Base-by-base conservation (phyloP, 2,329 filamentous ascomycete species). In the Aspergillus brunneoviolaceus region DNA sequence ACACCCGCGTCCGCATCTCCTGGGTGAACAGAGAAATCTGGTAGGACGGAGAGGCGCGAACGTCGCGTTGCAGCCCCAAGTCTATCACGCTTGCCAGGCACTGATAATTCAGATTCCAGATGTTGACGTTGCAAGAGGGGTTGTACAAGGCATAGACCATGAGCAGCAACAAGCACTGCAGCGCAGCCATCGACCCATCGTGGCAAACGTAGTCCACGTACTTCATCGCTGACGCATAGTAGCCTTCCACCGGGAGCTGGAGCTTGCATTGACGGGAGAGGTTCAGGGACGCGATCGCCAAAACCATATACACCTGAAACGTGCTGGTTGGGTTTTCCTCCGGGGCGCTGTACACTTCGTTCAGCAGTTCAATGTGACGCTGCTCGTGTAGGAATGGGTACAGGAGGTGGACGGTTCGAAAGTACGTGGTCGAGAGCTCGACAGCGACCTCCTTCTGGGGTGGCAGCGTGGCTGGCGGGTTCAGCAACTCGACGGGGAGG, bases 61-160 rank as follows among this genome's bases (percentile, higher is more conserved):
- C 76, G 54, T 83, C 77, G 23, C 83, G 75, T 57, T 85, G 83
- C 0, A 85, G 68, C 0, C 82, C 83, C 1, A 85, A 65, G 49
- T 85, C 83, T 2, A 85, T 70, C 0, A 83, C 70, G 0, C 79
- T 74, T 1, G 82, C 82, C 10, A 85, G 73, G 45, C 82, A 84
- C 60, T 84, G 82, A 56, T 85, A 85, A 56, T 84, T 83, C 1
- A 85, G 69, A 56, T 82, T 82, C 83, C 83, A 85, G 0, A 82
- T 72, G 58, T 83, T 84, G 4, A 84, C 65, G 0, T 76, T 72
- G 53, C 81, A 77, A 1, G 76, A 79, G 0, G 82, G 79, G 60
- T 78, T 84, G 39, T 84, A 79, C 12, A 85, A 73, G 0, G 82
- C 80, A 55, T 84, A 84, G 0, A 84, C 74, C 29, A 81, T 58